Evolutionary conservation across 257 asterid genomes (phyloP).

Genomic region (Solanum peruvianum): DNA sequence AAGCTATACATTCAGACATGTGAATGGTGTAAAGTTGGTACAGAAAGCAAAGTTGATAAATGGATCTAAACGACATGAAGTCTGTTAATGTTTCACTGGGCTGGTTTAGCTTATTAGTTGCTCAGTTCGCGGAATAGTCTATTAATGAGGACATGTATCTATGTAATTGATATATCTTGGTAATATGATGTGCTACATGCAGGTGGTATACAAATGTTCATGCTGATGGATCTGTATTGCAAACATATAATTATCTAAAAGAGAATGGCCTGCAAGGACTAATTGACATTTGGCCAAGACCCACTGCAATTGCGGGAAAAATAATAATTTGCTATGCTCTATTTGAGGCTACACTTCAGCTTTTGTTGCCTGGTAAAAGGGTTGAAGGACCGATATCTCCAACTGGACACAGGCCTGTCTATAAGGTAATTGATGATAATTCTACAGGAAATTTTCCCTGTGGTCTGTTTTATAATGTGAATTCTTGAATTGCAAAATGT

Average conservation of each 20-base stretch:
- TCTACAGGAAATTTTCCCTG: not conserved
- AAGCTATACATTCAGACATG: not conserved
- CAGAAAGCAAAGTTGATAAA: not conserved
- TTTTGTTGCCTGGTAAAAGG: conserved; percentile 71
- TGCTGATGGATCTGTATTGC: conserved; percentile 81
- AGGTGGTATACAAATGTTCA: conserved; percentile 99
- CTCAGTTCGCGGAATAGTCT: not conserved
- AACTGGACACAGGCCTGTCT: conserved; percentile 72
- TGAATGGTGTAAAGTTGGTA: not conserved
- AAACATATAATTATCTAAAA: conserved; percentile 48
- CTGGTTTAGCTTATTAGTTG: not conserved
- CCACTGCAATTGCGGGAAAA: conserved; percentile 64
- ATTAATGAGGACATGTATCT: not conserved
- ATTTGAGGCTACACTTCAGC: conserved; percentile 91
- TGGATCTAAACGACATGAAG: not conserved
- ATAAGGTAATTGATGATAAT: conserved; percentile 44
- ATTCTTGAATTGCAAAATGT: not conserved
- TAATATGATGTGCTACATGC: conserved; percentile 13
- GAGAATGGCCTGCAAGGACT: conserved; percentile 68
- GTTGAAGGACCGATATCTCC: conserved; percentile 93
- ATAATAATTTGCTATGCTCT: conserved; percentile 67
- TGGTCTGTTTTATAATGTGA: not conserved
- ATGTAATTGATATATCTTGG: not conserved
- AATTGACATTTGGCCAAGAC: conserved; percentile 69
- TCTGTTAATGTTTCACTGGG: not conserved